A percentile compares a stretch with the other conserved stretches of the same genome.
Conservation (phyloP, 176 grass and related monocot genomes). For the Guadua angustifolia region DNA sequence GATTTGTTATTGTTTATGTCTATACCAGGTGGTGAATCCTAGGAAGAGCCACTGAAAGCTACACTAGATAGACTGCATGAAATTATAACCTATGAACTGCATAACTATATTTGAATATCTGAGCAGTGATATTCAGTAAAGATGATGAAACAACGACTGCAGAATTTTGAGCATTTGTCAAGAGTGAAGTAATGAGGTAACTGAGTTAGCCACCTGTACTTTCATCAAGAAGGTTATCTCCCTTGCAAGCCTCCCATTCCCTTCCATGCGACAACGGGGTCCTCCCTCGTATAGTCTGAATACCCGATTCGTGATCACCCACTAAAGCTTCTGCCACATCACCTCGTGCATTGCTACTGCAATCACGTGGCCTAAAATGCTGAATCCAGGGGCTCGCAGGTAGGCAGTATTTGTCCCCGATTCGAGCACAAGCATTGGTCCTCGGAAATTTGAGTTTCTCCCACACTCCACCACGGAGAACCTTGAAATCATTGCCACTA, state of each 20-base stretch:
- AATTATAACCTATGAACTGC: neutral
- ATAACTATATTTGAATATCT: neutral
- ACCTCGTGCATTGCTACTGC: slow-evolving; percentile 30
- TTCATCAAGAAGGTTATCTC: slow-evolving; percentile 29
- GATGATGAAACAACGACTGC: neutral
- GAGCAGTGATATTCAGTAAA: neutral
- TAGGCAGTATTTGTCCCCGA: slow-evolving; percentile 38
- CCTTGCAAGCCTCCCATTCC: slow-evolving; percentile 44
- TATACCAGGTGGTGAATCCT: neutral
- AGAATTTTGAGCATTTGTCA: slow-evolving; percentile 1
- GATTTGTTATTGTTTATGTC: neutral
- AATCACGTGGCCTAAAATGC: slow-evolving; percentile 52
- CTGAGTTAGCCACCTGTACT: slow-evolving; percentile 50
- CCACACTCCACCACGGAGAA: slow-evolving; percentile 58
- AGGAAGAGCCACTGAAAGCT: neutral
- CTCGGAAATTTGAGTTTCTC: slow-evolving; percentile 59
- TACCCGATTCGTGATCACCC: slow-evolving; percentile 40
- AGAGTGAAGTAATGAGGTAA: slow-evolving; percentile 21
- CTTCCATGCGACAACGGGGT: slow-evolving; percentile 35
- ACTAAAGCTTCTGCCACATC: slow-evolving; percentile 18
- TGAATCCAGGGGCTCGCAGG: slow-evolving; percentile 66
- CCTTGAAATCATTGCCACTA: slow-evolving; percentile 55
- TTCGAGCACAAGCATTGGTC: slow-evolving; percentile 21
- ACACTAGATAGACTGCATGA: neutral
- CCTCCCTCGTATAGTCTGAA: slow-evolving; percentile 42